Base-by-base conservation (phyloP, 2,329 filamentous ascomycete genomes). In the Sclerotinia subarctica region DNA sequence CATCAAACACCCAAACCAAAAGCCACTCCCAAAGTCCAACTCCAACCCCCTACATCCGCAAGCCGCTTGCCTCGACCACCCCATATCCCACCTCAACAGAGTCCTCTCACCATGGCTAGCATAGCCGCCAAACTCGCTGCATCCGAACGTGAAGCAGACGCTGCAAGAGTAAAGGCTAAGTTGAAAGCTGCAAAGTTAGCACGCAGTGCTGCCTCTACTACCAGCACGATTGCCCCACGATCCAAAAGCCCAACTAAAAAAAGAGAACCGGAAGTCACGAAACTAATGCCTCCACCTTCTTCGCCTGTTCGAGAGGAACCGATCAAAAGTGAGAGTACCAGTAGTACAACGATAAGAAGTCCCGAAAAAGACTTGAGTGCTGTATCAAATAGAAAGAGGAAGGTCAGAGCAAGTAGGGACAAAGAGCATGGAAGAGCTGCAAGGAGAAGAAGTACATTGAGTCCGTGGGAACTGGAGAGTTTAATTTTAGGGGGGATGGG, bases 361-460 rank as follows among this genome's bases (percentile, higher is more conserved):
- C 64, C 68, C 13, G 60, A 71, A n/a, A 68, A 58, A 32, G 65
- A 56, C 5, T 63, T 54, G 17, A 63, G 69, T 44, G 66, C 67
- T 32, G 60, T 51, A 10, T 69, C 64, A 11, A 72, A 59, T 21
- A 72, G 71, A 60, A 80, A 77, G 67, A 70, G 84, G 44, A 85
- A 85, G 76, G 80, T 69, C 21, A 75, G 70, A 65, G 70, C 56
- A 74, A 76, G 71, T 72, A 78, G 63, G 71, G 76, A 68, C 76
- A 78, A 62, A 72, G 76, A 68, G 75, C 56, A 42, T 19, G 78
- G 74, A 75, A 78, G 77, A 81, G 82, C 86, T 3, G 89, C 84
- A 69, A 82, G 90, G 75, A 83, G 91, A 75, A 84, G 91, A 77
- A 93, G 90, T 74, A 94, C 91, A 26, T 80, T 94, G 44, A 93